These are phyloP conservation scores for Naganishia onofrii DNA, from an alignment of 768 basidiomycete genomes.

Conservation along the genomic window DNA sequence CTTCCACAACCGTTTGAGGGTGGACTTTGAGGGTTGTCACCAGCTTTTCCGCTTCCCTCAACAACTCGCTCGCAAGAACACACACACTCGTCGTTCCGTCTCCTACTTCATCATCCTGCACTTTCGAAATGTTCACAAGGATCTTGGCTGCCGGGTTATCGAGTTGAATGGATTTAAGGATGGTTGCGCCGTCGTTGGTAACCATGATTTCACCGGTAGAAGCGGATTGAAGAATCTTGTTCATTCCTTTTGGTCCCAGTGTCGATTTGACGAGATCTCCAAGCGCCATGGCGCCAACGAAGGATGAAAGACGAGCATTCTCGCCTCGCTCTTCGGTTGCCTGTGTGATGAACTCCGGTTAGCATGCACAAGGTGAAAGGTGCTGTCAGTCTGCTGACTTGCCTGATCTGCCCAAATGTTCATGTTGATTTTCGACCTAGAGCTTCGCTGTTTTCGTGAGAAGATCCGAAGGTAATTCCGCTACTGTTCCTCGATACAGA, in stretches of 20 bases:
- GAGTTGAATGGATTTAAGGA: conserved; percentile 92
- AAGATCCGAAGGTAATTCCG: neutral
- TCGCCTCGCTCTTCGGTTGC: conserved; percentile 83
- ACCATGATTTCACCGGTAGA: conserved; percentile 91
- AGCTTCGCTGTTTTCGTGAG: neutral
- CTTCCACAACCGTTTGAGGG: conserved; percentile 96
- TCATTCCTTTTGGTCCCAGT: conserved; percentile 98
- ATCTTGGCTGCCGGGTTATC: conserved; percentile 99
- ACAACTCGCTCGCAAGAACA: conserved; percentile 82
- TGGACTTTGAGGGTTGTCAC: conserved; percentile 82
- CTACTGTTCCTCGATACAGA: neutral
- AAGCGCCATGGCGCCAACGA: conserved; percentile 93
- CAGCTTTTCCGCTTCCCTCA: conserved; percentile 93
- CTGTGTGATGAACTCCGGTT: conserved; percentile 35
- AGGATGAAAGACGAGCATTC: conserved; percentile 95
- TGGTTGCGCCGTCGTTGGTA: conserved; percentile 98
- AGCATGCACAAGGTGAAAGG: neutral
- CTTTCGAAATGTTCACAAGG: conserved; percentile 98
- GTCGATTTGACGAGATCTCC: conserved; percentile 99
- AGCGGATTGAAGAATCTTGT: conserved; percentile 83
- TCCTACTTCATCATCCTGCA: conserved; percentile 99
- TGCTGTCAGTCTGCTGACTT: neutral
- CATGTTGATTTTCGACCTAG: conserved; percentile 2
- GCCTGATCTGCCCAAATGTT: conserved; percentile 25
- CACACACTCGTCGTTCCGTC: conserved; percentile 70